A percentile compares a stretch with the other conserved stretches of the same genome.
Conservation (phyloP, 257 asterid genomes). For the Fraxinus pennsylvanica region DNA sequence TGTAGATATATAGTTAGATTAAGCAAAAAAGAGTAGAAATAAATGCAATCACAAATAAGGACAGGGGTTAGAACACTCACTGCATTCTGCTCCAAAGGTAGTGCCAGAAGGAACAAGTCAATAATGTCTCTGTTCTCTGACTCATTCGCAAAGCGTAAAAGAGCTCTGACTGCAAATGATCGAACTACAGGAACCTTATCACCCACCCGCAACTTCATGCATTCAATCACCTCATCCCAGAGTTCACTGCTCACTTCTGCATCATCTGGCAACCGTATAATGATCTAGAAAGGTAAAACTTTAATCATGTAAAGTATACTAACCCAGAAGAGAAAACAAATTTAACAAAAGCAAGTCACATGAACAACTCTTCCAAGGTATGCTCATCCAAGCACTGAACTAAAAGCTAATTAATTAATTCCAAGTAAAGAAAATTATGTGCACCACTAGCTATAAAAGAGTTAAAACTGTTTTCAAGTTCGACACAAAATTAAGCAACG, state of each 20-base stretch:
- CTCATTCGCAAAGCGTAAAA: constrained; percentile 80
- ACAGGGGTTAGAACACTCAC: constrained; percentile 37
- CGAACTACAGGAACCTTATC: constrained; percentile 84
- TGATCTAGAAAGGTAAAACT: constrained; percentile 48
- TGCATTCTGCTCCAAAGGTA: constrained; percentile 71
- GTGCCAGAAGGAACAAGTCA: constrained; percentile 68
- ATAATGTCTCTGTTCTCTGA: constrained; percentile 76
- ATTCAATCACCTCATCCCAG: constrained; percentile 92
- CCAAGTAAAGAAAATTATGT: neutral
- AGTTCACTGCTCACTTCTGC: constrained; percentile 84
- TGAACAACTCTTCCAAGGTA: neutral
- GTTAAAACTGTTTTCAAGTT: neutral
- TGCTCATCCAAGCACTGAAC: neutral
- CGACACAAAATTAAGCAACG: neutral
- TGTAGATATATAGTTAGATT: neutral
- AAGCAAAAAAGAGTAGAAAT: neutral
- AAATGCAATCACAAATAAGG: neutral
- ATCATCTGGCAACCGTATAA: constrained; percentile 93
- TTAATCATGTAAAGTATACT: neutral
- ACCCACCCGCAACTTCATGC: constrained; percentile 65
- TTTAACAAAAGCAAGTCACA: neutral
- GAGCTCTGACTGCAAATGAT: constrained; percentile 82
- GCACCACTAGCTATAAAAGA: neutral
- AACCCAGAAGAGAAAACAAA: neutral
- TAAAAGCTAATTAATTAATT: constrained; percentile 9